These are phyloP conservation scores for Rhizopus microsporus DNA, from an alignment of 371 early-diverging fungal species.

Conservation along the genomic window DNA sequence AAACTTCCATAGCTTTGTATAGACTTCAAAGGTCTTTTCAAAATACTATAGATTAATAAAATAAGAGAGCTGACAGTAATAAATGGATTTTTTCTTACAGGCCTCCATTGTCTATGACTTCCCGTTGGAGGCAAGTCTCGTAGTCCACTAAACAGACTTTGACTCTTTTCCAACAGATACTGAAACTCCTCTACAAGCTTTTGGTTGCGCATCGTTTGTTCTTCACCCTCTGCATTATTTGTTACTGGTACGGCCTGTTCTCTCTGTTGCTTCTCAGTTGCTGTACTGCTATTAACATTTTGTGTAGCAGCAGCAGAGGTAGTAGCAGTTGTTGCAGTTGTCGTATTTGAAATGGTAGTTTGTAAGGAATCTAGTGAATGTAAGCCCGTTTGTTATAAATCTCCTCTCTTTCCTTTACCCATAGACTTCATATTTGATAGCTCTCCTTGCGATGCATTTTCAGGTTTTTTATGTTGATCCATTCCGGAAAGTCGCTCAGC, in stretches of 20 bases:
- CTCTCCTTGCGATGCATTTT: too few species aligned
- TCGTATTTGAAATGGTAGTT: neutral
- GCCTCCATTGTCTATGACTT: conserved; percentile 76
- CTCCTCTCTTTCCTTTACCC: too few species aligned
- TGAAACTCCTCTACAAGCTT: conserved; percentile 86
- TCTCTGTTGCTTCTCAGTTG: neutral
- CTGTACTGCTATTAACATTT: neutral
- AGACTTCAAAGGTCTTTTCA: conserved; percentile 95
- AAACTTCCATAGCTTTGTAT: conserved; percentile 96
- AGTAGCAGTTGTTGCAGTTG: neutral
- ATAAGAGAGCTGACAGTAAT: neutral
- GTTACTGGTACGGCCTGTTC: conserved; percentile 4
- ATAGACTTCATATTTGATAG: too few species aligned
- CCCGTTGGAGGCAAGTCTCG: conserved; percentile 80
- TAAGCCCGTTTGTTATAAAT: too few species aligned
- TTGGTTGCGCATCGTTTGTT: conserved; percentile 40
- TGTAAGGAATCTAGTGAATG: conserved; percentile 1
- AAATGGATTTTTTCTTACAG: conserved; percentile 27
- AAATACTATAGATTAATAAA: conserved; percentile 68
- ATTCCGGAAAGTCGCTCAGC: too few species aligned
- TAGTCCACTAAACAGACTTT: conserved; percentile 93
- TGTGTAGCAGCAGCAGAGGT: too few species aligned
- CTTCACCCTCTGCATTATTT: conserved; percentile 22
- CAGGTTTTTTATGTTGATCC: too few species aligned
- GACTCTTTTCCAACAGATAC: conserved; percentile 94